Conservation (phyloP, 78 protist genomes). For the Anaeramoeba flamelloides region DNA sequence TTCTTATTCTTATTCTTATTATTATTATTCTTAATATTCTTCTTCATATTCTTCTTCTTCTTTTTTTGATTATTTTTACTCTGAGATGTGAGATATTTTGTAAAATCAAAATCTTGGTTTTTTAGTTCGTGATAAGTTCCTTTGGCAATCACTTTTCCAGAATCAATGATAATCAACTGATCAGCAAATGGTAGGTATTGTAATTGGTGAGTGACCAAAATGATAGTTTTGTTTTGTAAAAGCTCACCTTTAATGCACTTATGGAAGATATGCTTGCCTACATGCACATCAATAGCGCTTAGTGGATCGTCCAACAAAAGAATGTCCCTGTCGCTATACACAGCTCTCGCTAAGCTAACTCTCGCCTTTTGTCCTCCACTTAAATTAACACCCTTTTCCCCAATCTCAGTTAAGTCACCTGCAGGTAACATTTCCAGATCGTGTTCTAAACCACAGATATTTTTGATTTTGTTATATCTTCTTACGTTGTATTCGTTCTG, state of each 20-base stretch:
- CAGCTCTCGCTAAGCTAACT: conserved; percentile 38
- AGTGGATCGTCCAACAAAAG: conserved; percentile 23
- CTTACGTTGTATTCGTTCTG: too few species aligned
- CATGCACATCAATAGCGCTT: conserved; percentile 11
- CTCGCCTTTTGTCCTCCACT: conserved; percentile 32
- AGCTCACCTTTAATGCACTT: conserved; percentile 2
- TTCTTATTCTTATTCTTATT: too few species aligned
- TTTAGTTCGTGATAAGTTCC: conserved; percentile 19
- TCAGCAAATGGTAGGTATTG: conserved; percentile 10
- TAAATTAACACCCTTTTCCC: conserved; percentile 22
- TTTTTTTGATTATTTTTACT: too few species aligned
- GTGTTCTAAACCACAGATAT: conserved; percentile 4
- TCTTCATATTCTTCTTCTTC: too few species aligned
- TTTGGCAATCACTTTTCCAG: conserved; percentile 16
- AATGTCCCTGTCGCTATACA: conserved; percentile 29
- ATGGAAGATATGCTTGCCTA: conserved; percentile 5
- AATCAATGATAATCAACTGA: conserved; percentile 19
- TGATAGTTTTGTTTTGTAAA: neutral
- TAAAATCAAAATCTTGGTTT: too few species aligned
- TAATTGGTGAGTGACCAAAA: conserved; percentile 16
- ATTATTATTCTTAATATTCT: too few species aligned
- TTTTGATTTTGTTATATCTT: too few species aligned
- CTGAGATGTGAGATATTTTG: too few species aligned
- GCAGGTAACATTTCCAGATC: neutral
- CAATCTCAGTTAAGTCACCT: conserved; percentile 7